Conservation (phyloP, 148 eudicot genomes). For the Bassia scoparia region DNA sequence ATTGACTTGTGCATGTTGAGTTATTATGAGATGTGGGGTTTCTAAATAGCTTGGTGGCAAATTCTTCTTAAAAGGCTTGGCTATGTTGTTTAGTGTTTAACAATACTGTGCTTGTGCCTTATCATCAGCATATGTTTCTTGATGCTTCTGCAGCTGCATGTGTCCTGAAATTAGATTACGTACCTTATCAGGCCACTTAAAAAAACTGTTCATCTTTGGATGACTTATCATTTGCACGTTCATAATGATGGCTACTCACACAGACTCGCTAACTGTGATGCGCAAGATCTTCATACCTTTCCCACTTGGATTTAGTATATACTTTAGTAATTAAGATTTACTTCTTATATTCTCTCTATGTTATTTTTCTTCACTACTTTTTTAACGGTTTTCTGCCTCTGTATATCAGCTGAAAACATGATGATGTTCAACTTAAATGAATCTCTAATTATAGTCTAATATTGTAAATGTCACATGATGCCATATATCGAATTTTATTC, state of each 20-base stretch:
- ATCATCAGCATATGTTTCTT: neutral
- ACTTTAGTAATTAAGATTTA: neutral
- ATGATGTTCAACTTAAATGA: neutral
- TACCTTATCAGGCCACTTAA: neutral
- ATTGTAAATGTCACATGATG: too few species aligned
- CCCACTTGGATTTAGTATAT: neutral
- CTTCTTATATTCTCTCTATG: neutral
- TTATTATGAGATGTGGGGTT: too few species aligned
- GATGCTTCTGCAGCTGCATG: neutral
- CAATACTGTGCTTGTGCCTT: neutral
- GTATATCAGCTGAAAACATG: neutral
- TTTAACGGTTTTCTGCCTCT: neutral
- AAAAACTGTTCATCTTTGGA: neutral
- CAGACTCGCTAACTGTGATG: neutral
- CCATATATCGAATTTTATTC: neutral
- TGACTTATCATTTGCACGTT: neutral
- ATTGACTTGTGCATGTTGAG: too few species aligned
- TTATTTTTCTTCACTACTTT: neutral
- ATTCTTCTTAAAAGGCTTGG: too few species aligned
- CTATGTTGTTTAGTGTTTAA: slow-evolving; percentile 9
- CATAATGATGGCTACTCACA: neutral
- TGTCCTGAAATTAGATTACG: neutral
- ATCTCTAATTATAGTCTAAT: neutral
- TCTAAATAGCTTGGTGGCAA: too few species aligned
- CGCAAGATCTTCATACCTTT: neutral